These are phyloP conservation scores for Hypoxylon crocopeplum DNA, from an alignment of 495 filamentous ascomycete species.

Conservation along the genomic window DNA sequence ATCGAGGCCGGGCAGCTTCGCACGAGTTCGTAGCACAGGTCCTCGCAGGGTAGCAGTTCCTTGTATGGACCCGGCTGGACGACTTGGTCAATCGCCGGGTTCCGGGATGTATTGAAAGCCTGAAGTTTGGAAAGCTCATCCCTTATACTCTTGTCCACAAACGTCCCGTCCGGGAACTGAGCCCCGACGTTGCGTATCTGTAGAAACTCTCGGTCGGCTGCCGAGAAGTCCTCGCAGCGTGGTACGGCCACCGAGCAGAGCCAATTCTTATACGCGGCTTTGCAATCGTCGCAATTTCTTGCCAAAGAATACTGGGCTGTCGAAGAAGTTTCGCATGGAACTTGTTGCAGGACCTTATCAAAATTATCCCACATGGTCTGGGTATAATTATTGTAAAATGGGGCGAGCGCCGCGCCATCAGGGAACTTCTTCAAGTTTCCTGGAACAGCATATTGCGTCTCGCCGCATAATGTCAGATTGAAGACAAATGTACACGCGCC, in stretches of 20 bases:
- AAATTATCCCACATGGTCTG: slow-evolving; percentile 73
- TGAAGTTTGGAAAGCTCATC: slow-evolving; percentile 26
- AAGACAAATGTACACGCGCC: slow-evolving; percentile 76
- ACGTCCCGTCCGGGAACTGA: slow-evolving; percentile 70
- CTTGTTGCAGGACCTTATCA: slow-evolving; percentile 76
- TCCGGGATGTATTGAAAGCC: slow-evolving; percentile 66
- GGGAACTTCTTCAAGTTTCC: slow-evolving; percentile 67
- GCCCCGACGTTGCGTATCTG: slow-evolving; percentile 72
- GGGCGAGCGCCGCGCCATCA: slow-evolving; percentile 57
- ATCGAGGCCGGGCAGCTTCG: slow-evolving; percentile 82
- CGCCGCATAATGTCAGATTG: slow-evolving; percentile 82
- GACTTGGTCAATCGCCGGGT: slow-evolving; percentile 69
- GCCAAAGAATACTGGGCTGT: slow-evolving; percentile 79
- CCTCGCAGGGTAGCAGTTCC: slow-evolving; percentile 84
- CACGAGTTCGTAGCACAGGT: slow-evolving; percentile 83
- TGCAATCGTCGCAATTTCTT: slow-evolving; percentile 76
- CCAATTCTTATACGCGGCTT: slow-evolving; percentile 85
- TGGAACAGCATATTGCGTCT: slow-evolving; percentile 90
- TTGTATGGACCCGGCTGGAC: slow-evolving; percentile 91
- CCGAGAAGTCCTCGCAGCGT: slow-evolving; percentile 83
- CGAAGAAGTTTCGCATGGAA: slow-evolving; percentile 78
- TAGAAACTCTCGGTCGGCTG: slow-evolving; percentile 55
- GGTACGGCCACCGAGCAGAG: slow-evolving; percentile 93
- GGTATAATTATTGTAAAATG: slow-evolving; percentile 75
- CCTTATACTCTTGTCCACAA: slow-evolving; percentile 45